phyloP scores from a whole-genome alignment of 2,329 filamentous ascomycete species.

The Aureobasidium vineae region DNA sequence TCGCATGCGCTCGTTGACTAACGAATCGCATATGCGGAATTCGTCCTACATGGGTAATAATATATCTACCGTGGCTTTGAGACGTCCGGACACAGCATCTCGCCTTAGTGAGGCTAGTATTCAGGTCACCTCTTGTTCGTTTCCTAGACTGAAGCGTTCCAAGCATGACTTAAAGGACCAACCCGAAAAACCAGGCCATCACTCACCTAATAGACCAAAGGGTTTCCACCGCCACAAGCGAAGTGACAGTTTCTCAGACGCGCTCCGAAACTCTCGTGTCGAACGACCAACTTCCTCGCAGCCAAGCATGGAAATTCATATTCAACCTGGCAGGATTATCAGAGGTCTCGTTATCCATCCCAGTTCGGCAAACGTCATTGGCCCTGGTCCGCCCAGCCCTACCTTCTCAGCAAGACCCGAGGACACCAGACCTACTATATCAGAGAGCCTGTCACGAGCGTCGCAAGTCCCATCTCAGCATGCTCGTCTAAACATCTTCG shows the following conservation, averaged over 20 bases:
- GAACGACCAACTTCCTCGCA: conserved; percentile 48
- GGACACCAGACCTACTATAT: conserved; percentile 5
- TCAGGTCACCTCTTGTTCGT: conserved; percentile 59
- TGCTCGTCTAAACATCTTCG: conserved; percentile 22
- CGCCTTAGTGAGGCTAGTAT: conserved; percentile 50
- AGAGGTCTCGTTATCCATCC: conserved; percentile 83
- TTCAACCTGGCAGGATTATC: conserved; percentile 69
- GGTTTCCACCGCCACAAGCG: conserved; percentile 65
- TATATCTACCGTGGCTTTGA: not conserved
- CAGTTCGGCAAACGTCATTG: conserved; percentile 73
- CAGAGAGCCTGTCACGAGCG: not conserved
- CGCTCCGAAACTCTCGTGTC: conserved; percentile 66
- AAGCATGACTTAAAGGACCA: conserved; percentile 14
- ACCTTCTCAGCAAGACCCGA: conserved; percentile 17
- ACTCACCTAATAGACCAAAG: not conserved
- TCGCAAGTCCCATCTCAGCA: not conserved
- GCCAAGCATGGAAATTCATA: conserved; percentile 33
- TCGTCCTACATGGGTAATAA: conserved; percentile 16
- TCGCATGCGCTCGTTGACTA: conserved; percentile 2
- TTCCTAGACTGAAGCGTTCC: conserved; percentile 47
- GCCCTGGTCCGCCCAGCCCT: conserved; percentile 50
- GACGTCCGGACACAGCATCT: conserved; percentile 35
- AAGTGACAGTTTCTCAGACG: conserved; percentile 84
- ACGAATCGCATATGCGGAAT: conserved; percentile 12
- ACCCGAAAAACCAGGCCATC: not conserved